phyloP scores from a whole-genome alignment of 2,329 filamentous ascomycete species.

The Beauveria scarabaeidicola region DNA sequence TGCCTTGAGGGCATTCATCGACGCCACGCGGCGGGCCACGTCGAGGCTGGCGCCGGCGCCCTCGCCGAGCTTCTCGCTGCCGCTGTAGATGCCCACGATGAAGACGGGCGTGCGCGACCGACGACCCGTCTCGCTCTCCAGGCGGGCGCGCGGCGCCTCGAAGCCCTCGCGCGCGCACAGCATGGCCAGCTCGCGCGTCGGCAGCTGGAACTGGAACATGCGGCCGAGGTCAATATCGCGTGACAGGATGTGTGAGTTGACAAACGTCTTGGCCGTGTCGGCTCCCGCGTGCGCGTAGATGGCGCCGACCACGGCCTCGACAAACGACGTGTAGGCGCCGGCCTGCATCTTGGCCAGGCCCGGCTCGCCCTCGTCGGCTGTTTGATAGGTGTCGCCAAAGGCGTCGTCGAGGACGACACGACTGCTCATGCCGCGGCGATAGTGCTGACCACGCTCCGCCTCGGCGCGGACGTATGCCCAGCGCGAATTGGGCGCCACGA shows the following conservation, averaged over 20 bases:
- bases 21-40: constrained; percentile 68
- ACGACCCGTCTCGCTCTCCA: constrained; percentile 86
- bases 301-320: constrained; percentile 74
- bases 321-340: constrained; percentile 63
- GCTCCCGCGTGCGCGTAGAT: constrained; percentile 80
- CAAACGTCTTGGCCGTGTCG: constrained; percentile 71
- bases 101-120: constrained; percentile 79
- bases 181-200: constrained; percentile 72
- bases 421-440: constrained; percentile 62
- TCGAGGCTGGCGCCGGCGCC: constrained; percentile 72
- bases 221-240: constrained; percentile 66
- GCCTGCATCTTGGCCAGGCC: constrained; percentile 63
- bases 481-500: constrained; percentile 36
- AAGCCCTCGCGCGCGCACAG: constrained; percentile 87
- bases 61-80: constrained; percentile 84
- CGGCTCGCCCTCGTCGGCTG: constrained; percentile 22
- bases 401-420: constrained; percentile 75
- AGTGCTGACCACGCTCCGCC: constrained; percentile 33
- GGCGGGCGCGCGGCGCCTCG: constrained; percentile 73
- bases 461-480: constrained; percentile 48
- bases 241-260: constrained; percentile 73
- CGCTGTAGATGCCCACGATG: constrained; percentile 89
- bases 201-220: constrained; percentile 78
- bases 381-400: constrained; percentile 57
- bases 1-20: constrained; percentile 76